A percentile compares a stretch with the other conserved stretches of the same genome.
Evolutionary conservation across 257 asterid species (phyloP).

Genomic region (Verbascum thapsus): DNA sequence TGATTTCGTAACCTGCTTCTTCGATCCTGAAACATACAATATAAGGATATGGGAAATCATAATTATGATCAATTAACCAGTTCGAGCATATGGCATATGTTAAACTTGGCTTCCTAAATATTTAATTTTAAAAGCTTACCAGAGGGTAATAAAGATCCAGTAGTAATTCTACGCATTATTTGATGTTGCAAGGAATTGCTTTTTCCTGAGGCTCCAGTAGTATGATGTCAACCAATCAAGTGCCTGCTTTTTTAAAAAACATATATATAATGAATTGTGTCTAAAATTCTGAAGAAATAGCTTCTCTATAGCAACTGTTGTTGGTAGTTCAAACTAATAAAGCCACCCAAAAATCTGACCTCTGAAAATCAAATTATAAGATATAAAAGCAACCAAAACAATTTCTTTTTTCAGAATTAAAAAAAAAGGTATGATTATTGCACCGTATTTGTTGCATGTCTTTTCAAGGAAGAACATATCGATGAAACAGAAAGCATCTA

Average conservation of each 20-base stretch:
- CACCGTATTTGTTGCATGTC: neutral
- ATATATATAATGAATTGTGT: conserved; percentile 12
- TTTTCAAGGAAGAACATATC: neutral
- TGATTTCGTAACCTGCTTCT: conserved; percentile 60
- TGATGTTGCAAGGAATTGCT: conserved; percentile 39
- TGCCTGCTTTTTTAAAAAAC: conserved; percentile 58
- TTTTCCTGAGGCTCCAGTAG: conserved; percentile 84
- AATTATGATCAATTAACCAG: neutral
- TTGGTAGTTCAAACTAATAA: conserved; percentile 5
- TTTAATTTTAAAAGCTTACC: conserved; percentile 35
- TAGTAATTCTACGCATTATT: neutral
- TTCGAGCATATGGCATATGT: neutral
- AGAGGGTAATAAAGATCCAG: conserved; percentile 7
- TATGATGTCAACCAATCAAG: conserved; percentile 84
- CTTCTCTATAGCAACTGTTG: neutral
- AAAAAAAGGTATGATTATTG: conserved; percentile 3
- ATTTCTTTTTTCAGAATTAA: too few species aligned
- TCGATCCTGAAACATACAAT: conserved; percentile 52
- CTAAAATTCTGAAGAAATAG: neutral
- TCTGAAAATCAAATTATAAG: neutral
- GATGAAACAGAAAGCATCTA: neutral
- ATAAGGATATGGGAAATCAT: neutral
- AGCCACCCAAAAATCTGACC: conserved; percentile 4
- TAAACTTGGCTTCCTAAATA: conserved; percentile 1
- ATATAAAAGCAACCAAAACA: neutral